Percentiles rank a stretch among this genome's conserved stretches.
Conservation (phyloP, 2,329 filamentous ascomycete genomes). For the Aspergillus puulaauensis region DNA sequence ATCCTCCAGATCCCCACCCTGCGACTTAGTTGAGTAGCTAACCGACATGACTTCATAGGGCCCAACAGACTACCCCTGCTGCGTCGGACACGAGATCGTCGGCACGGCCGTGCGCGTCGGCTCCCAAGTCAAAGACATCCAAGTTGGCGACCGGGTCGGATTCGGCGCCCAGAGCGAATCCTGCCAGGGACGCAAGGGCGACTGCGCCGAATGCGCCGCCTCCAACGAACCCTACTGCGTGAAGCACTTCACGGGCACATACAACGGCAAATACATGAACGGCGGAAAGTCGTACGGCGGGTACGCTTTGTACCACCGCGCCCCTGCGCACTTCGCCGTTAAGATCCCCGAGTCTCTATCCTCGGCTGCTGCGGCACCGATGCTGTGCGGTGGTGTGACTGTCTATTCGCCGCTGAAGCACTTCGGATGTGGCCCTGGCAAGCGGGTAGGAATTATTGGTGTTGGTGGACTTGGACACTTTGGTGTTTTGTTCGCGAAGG, state of each 20-base stretch:
- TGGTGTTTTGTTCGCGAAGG: slow-evolving; percentile 68
- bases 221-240: slow-evolving; percentile 41
- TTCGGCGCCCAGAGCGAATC: slow-evolving; percentile 62
- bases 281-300: slow-evolving; percentile 68
- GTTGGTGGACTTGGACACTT: slow-evolving; percentile 75
- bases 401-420: slow-evolving; percentile 68
- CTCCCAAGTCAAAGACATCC: slow-evolving; percentile 32
- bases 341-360: slow-evolving; percentile 55
- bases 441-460: slow-evolving; percentile 71
- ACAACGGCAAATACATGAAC: slow-evolving; percentile 40
- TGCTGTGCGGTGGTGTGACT: slow-evolving; percentile 78
- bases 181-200: slow-evolving; percentile 46
- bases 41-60: slow-evolving; percentile 17
- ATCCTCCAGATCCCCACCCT: not conserved
- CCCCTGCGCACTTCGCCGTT: slow-evolving; percentile 58
- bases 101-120: slow-evolving; percentile 60
- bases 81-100: slow-evolving; percentile 66
- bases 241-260: slow-evolving; percentile 30
- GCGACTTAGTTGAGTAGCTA: not conserved
- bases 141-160: slow-evolving; percentile 43
- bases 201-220: slow-evolving; percentile 55
- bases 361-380: slow-evolving; percentile 60
- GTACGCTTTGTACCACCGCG: slow-evolving; percentile 58
- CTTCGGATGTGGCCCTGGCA: slow-evolving; percentile 68
- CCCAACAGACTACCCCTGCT: slow-evolving; percentile 43